These are phyloP conservation scores for Boletus sp. DNA, from an alignment of 1,284 basidiomycete genomes.

Conservation along the genomic window DNA sequence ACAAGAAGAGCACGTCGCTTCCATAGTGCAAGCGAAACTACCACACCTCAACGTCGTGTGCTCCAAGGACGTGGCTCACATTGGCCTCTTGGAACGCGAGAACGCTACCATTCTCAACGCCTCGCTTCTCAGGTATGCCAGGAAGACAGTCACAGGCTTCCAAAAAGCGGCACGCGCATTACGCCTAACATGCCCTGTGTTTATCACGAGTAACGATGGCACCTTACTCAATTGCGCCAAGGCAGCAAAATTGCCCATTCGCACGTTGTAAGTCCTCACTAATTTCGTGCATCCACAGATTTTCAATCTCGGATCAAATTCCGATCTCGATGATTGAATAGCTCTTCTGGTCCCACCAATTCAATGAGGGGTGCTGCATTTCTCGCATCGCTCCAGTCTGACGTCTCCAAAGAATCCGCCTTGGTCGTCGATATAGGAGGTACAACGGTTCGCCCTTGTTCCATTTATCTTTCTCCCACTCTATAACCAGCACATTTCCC, in stretches of 20 bases:
- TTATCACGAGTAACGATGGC: slow-evolving; percentile 59
- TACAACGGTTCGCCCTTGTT: slow-evolving; percentile 40
- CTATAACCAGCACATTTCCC: slow-evolving; percentile 14
- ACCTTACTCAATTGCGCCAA: slow-evolving; percentile 49
- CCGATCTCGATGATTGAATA: slow-evolving; percentile 13
- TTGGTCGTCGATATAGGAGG: slow-evolving; percentile 59
- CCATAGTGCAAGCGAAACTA: slow-evolving; percentile 40
- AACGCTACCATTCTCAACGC: slow-evolving; percentile 63
- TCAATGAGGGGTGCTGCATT: slow-evolving; percentile 63
- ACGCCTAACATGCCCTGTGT: slow-evolving; percentile 50
- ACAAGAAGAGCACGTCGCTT: slow-evolving; percentile 45
- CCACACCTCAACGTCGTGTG: slow-evolving; percentile 37
- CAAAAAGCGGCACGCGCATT: slow-evolving; percentile 45
- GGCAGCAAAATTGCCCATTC: slow-evolving; percentile 55
- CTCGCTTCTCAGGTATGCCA: slow-evolving; percentile 53
- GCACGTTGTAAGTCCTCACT: slow-evolving; percentile 43
- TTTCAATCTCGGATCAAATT: slow-evolving; percentile 9
- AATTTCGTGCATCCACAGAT: slow-evolving; percentile 3
- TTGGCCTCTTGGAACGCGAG: slow-evolving; percentile 58
- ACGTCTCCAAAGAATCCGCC: slow-evolving; percentile 38
- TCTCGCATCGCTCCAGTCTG: slow-evolving; percentile 40
- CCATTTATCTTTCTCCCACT: slow-evolving; percentile 16
- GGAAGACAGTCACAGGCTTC: slow-evolving; percentile 50
- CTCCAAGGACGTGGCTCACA: slow-evolving; percentile 45
- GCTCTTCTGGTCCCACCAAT: slow-evolving; percentile 59